These are phyloP conservation scores for Olyra latifolia DNA, from an alignment of 176 grass and related monocot species.

Conservation along the genomic window DNA sequence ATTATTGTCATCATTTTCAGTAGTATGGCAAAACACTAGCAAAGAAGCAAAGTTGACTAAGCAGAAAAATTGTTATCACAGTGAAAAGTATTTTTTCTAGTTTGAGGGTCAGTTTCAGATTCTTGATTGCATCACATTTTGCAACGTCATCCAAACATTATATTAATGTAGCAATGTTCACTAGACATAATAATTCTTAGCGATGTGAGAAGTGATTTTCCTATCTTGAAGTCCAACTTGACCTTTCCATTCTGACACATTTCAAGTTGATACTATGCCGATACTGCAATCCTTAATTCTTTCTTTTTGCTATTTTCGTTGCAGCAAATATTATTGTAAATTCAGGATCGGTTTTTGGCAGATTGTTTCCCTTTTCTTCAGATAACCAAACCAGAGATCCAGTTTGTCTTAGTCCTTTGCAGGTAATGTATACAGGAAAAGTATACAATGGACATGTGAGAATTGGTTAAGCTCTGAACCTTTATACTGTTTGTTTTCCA, in stretches of 20 bases:
- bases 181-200: slow-evolving; percentile 2
- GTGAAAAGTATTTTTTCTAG: background rate
- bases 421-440: slow-evolving; percentile 54
- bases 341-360: slow-evolving; percentile 73
- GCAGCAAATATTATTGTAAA: slow-evolving; percentile 70
- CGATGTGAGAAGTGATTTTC: background rate
- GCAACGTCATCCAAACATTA: background rate
- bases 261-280: background rate
- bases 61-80: background rate
- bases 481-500: slow-evolving; percentile 36
- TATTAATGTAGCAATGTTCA: background rate
- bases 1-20: background rate
- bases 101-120: background rate
- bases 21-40: background rate
- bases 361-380: slow-evolving; percentile 63
- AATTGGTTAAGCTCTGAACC: slow-evolving; percentile 33
- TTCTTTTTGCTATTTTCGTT: background rate
- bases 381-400: slow-evolving; percentile 30
- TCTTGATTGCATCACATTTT: background rate
- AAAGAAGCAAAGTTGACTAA: background rate
- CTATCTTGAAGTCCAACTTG: background rate
- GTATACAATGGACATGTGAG: background rate
- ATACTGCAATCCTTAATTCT: background rate
- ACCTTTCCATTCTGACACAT: background rate
- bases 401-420: slow-evolving; percentile 71